Base-by-base conservation (phyloP, 2,329 filamentous ascomycete species). In the Nannizzia gypsea region DNA sequence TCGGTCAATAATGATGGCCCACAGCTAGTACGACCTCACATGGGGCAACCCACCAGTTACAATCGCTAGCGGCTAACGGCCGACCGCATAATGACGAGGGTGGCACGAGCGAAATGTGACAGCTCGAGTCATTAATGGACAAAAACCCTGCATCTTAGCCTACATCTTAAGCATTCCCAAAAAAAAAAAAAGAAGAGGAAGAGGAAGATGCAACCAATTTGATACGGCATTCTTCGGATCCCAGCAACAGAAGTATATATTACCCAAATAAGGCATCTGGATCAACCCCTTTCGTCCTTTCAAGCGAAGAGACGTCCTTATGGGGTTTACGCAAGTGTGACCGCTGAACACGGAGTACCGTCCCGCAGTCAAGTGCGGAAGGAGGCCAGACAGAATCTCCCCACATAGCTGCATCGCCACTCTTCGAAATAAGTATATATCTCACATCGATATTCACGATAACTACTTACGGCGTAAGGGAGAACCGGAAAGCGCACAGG, bases 11-110 rank as follows among this genome's bases (percentile, higher is more conserved):
- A 54, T 54, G 24, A 54, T 54, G 50, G 50, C 26, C 50, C 50
- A 54, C 50, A 54, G 24, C 28, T n/a, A 34, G 50, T 54, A 26
- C 50, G 26, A 54, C 50, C 24, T 34, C 44, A 50, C 44, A 50
- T 50, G 44, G 44, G 44, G 44, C 50, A 54, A 34, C 34, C 50
- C 26, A 34, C 50, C 50, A 54, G 50, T 54, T 24, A 54, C 15
- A 54, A 54, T 54, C 50, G 26, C 26, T 54, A 54, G 50, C 50
- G 50, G 50, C 50, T 54, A 54, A 54, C 50, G 50, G 50, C 50
- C 50, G 15, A n/a, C 50, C 50, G 50, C 28, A 54, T 34, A 54
- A 54, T 54, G 50, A 54, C 50, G 50, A 54, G 50, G 50, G 50
- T 54, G 28, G 50, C 50, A 54, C 50, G 26, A 54, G 28, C 50